These are phyloP conservation scores for Vitis hybrid DNA, from an alignment of 177 flowering plant species.

Conservation along the genomic window DNA sequence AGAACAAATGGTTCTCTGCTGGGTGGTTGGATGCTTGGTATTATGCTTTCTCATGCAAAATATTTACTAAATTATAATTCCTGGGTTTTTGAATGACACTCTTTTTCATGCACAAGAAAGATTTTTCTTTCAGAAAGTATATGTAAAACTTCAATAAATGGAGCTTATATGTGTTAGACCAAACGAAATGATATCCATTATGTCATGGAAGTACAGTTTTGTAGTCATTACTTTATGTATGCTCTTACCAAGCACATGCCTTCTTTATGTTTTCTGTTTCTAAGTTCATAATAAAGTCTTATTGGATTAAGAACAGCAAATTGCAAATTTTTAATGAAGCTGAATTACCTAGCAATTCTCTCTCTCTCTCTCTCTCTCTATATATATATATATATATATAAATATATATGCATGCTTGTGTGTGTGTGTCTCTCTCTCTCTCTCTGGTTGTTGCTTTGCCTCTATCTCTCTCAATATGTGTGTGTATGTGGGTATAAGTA, in stretches of 20 bases:
- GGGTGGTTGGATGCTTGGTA: not conserved
- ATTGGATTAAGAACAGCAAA: not conserved
- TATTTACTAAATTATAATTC: not conserved
- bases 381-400: no score
- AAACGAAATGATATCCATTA: not conserved
- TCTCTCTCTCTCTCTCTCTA: no score
- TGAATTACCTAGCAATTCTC: no score
- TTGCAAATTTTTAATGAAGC: no score
- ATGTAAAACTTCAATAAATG: not conserved
- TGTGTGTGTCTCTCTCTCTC: no score
- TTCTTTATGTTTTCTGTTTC: not conserved
- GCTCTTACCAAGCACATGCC: not conserved
- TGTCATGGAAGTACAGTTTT: not conserved
- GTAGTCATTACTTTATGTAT: not conserved
- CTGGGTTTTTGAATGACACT: not conserved
- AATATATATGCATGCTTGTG: no score
- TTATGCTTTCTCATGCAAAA: not conserved
- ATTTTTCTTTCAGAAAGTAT: not conserved
- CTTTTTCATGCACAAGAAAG: not conserved
- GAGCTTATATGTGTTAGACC: not conserved
- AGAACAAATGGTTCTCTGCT: not conserved
- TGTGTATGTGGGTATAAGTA: no score
- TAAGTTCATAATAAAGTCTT: not conserved
- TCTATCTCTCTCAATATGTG: no score
- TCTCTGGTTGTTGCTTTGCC: no score